phyloP scores from a whole-genome alignment of 306 rosid genomes.

The Cercis canadensis region DNA sequence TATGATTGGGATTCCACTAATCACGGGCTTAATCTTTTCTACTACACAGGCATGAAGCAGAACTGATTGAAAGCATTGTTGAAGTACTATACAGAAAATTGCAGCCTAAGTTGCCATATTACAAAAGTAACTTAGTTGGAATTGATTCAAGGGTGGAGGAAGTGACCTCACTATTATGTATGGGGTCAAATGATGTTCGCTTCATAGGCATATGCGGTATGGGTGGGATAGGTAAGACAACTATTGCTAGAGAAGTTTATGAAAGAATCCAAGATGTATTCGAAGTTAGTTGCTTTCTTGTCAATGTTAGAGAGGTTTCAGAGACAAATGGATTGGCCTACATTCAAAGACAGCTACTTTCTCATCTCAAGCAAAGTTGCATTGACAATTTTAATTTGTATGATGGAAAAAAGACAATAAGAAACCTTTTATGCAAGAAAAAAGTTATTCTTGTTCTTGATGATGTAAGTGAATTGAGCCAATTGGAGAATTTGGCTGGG shows the following conservation, averaged over 20 bases:
- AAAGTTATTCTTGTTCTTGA: conserved; percentile 45
- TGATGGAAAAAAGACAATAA: background rate
- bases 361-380: background rate
- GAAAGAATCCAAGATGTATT: background rate
- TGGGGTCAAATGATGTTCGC: background rate
- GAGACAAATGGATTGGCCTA: background rate
- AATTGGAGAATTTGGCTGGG: conserved; percentile 38
- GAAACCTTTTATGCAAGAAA: conserved; percentile 24
- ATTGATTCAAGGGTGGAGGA: conserved; percentile 1
- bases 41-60: background rate
- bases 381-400: background rate
- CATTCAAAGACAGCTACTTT: background rate
- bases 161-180: background rate
- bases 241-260: background rate
- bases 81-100: background rate
- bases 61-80: conserved; percentile 1
- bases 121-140: background rate
- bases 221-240: background rate
- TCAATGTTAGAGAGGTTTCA: background rate
- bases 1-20: background rate
- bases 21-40: background rate
- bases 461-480: conserved; percentile 44
- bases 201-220: conserved; percentile 12
- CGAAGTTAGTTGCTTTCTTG: background rate
- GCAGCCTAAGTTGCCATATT: background rate